Evolutionary conservation across 768 basidiomycete species (phyloP).

Genomic region (Leucocoprinus sp.): DNA sequence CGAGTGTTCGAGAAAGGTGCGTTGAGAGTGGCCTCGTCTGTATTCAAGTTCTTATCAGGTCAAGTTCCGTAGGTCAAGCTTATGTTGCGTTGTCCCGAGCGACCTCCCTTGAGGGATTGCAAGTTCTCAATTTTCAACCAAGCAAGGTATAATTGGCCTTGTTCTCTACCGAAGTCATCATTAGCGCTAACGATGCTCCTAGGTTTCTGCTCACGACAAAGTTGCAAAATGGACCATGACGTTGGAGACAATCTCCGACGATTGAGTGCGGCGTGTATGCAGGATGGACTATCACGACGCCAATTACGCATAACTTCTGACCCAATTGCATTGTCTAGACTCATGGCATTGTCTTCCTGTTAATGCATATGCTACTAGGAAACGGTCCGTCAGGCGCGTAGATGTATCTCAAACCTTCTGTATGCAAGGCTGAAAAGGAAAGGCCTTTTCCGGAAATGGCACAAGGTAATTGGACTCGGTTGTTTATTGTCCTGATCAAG

Average conservation of each 20-base stretch:
- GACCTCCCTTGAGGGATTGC: conserved; percentile 76
- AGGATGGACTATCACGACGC: neutral
- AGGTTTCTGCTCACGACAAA: conserved; percentile 70
- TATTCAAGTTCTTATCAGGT: conserved; percentile 3
- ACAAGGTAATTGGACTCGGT: neutral
- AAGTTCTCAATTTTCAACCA: conserved; percentile 74
- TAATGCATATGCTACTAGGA: neutral
- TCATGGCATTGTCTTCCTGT: neutral
- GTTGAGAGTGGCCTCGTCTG: conserved; percentile 8
- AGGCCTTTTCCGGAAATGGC: neutral
- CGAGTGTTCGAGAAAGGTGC: conserved; percentile 89
- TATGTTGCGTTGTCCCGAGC: conserved; percentile 89
- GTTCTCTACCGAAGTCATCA: neutral
- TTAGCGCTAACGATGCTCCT: neutral
- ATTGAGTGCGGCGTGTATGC: neutral
- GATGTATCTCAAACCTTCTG: no score
- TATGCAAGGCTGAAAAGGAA: neutral
- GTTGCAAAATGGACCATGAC: conserved; percentile 69
- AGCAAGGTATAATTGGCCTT: conserved; percentile 42
- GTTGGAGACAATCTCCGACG: conserved; percentile 39
- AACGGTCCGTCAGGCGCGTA: neutral
- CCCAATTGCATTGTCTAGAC: neutral
- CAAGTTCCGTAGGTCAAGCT: conserved; percentile 57
- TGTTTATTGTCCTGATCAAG: neutral
- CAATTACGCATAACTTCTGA: neutral